These are phyloP conservation scores for Coemansia biformis DNA, from an alignment of 192 early-diverging fungal species.

Conservation along the genomic window DNA sequence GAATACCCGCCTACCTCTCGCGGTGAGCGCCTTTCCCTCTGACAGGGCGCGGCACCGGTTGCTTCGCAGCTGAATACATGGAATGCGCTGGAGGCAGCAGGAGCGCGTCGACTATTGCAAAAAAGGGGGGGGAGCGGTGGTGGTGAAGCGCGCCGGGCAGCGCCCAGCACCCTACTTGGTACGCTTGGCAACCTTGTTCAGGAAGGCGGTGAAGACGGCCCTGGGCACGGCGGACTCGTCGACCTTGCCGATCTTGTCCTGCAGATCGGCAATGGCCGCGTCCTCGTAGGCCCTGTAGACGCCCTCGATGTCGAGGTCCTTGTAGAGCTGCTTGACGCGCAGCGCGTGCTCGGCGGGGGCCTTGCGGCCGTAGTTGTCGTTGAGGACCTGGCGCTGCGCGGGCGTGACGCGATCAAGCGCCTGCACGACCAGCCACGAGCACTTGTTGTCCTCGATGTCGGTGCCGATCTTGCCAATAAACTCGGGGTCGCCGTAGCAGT, in stretches of 20 bases:
- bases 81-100: no score
- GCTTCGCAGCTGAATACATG: no score
- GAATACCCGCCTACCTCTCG: slow-evolving; percentile 62
- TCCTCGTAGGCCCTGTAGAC: slow-evolving; percentile 89
- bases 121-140: no score
- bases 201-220: slow-evolving; percentile 84
- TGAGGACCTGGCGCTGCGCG: slow-evolving; percentile 80
- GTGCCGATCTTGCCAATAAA: slow-evolving; percentile 99
- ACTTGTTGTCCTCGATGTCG: slow-evolving; percentile 99
- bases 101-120: no score
- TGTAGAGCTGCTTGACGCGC: slow-evolving; percentile 80
- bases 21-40: no score
- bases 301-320: slow-evolving; percentile 69
- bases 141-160: no score
- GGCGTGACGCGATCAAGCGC: slow-evolving; percentile 70
- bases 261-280: slow-evolving; percentile 66
- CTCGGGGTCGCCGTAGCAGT: slow-evolving; percentile 87
- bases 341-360: slow-evolving; percentile 62
- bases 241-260: slow-evolving; percentile 70
- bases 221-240: slow-evolving; percentile 76
- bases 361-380: slow-evolving; percentile 92
- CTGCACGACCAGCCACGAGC: slow-evolving; percentile 95
- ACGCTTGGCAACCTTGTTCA: slow-evolving; percentile 95
- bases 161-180: slow-evolving; percentile 71
- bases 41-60: no score